Evolutionary conservation across 176 grass and related monocot genomes (phyloP), one percentile per base, ranked within the genome.

Genomic region (Carex myosuroides): DNA sequence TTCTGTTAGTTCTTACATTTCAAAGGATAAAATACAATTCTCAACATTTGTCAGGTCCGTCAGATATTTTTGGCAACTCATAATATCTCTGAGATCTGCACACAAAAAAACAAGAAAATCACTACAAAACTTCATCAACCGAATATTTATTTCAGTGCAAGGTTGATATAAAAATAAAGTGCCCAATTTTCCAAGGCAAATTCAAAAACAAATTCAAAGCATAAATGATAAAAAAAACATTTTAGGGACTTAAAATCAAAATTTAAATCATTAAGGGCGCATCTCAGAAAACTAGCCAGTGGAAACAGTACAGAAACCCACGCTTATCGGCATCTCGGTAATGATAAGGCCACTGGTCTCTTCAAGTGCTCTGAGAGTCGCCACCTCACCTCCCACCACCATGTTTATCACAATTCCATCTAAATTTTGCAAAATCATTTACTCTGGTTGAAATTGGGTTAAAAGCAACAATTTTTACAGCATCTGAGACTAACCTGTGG

Each of bases 271-370:
- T 54, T 1, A 14, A 67, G 44, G 60, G 17, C 4, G 7, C 80
- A 68, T 83, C 46, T 78, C 29, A 48, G 48, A 86, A 53, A 60
- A 87, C 9, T 64, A 63, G 68, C 42, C 35, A 33, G 48, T 85
- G 79, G 75, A 2, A 3, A 20, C 46, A 35, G 18, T 60, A 67
- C 17, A 53, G 79, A 55, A 86, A 80, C 88, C 90, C 64, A 95
- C 96, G 81, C 94, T 92, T 93, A 98, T 98, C 32, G 93, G 96
- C 96, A 98, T 98, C 85, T 98, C 96, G 1, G 89, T 88, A 86
- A 98, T 93, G 17, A 93, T 53, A 24, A 98, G 81, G 54, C 89
- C 88, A 88, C 85, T 90, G 83, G 3, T 88, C 70, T 98, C 96
- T 87, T 98, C 96, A n/a, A 95, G 77, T 77, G 84, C 90, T 86